Evolutionary conservation across 306 rosid species (phyloP), one percentile per base, ranked within the genome.

Genomic region (Dalbergia oliveri): DNA sequence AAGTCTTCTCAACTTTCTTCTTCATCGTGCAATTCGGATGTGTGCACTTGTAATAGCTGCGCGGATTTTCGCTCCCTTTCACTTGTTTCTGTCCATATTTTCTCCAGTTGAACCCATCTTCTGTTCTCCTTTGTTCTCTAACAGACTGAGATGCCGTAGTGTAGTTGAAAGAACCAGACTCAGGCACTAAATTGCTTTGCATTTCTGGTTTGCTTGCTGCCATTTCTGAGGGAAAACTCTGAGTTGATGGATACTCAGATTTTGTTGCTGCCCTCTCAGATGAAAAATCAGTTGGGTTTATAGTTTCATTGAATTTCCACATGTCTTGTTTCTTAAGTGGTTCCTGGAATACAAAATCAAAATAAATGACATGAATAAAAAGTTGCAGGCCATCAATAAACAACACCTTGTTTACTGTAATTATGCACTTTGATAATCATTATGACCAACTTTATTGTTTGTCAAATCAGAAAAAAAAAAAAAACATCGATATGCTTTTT

Each of bases 71-170:
- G 51, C 98, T 93, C 14, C 98, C 99, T 81, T 95, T 95, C 74
- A 95, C 98, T 70, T 90, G 94, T 76, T 95, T 95, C 80, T 95
- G 99, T 47, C 99, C 99, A 72, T 95, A 95, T 75, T 95, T 95
- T 58, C 98, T 86, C 99, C 99, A 95, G 33, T 93, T 95, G 77
- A 72, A 95, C 18, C 99, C 99, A 45, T 95, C 99, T 31, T 91
- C 91, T 15, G 97, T 76, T 70, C 86, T 87, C 83, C 63, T 80
- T 44, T 93, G 92, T 59, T 89, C 90, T 60, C 93, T 87, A 13
- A 66, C 76, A 50, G 87, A 61, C 6, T 79, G 92, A 18, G 88
- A 72, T 19, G 73, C 41, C 41, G 77, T 88, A 1, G 47, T 51
- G 74, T 51, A 69, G 51, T 75, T 81, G 6, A 58, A n/a, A 61